Conservation (phyloP, 208 protist species). For the Strigomonas culicis region DNA sequence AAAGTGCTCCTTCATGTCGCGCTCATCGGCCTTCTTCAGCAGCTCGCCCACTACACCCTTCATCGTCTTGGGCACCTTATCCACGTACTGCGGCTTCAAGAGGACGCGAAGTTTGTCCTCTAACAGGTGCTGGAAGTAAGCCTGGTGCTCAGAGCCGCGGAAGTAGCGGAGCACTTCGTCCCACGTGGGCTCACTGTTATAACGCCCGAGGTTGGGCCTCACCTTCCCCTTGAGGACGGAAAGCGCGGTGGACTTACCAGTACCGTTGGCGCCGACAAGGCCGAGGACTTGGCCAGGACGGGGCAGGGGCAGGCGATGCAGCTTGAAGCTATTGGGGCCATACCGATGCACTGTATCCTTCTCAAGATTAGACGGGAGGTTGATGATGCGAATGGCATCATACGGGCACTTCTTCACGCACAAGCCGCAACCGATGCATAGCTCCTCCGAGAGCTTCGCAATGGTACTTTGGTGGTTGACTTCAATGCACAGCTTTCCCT, state of each 20-base stretch:
- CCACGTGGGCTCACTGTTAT: conserved; percentile 96
- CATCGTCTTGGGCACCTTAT: conserved; percentile 97
- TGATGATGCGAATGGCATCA: conserved; percentile 99
- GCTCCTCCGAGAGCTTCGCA: conserved; percentile 97
- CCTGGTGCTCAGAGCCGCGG: conserved; percentile 99
- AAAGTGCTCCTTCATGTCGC: conserved; percentile 72
- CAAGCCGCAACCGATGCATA: conserved; percentile 99
- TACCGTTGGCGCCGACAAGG: conserved; percentile 99
- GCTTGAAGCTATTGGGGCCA: conserved; percentile 99
- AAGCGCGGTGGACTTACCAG: conserved; percentile 99
- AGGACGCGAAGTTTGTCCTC: conserved; percentile 98
- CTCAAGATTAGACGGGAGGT: conserved; percentile 98
- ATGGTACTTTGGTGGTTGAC: conserved; percentile 94
- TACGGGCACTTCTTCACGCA: conserved; percentile 99
- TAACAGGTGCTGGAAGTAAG: conserved; percentile 98
- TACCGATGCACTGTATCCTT: conserved; percentile 98
- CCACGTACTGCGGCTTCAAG: conserved; percentile 99
- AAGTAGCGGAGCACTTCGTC: conserved; percentile 98
- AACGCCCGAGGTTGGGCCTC: conserved; percentile 99
- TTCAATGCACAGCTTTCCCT: conserved; percentile 99
- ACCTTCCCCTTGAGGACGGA: conserved; percentile 98
- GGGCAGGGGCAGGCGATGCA: conserved; percentile 98
- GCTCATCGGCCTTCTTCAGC: conserved; percentile 90
- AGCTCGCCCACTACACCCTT: conserved; percentile 95
- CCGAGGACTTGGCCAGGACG: conserved; percentile 99